Evolutionary conservation across 139 green algal species (phyloP), one percentile per base, ranked within the genome.

Genomic region (Chlorella sp.): DNA sequence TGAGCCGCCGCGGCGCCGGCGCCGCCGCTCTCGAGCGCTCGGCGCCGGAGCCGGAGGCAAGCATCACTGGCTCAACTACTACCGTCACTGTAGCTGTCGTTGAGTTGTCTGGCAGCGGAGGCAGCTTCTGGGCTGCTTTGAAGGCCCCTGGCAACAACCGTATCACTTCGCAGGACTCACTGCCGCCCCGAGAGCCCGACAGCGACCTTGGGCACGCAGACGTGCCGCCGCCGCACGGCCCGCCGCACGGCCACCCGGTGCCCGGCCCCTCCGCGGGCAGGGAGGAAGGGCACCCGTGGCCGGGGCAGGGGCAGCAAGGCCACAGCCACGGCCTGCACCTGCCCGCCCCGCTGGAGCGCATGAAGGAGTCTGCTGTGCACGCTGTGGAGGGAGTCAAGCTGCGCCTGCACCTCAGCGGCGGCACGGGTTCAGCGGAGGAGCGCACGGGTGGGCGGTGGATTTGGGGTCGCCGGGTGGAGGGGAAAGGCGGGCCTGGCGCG

Each of bases 371-470:
- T 28, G 77, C 77, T 32, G 38, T 30, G 56, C 60, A 74, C 22
- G 77, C 77, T 20, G 58, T 83, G 77, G 77, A 83, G 40, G 77
- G 77, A 1, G 77, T 83, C 20, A 83, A 83, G 77, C 43, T 83
- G 77, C 77, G 77, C 19, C 77, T 83, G 77, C 77, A 83, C 60
- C 77, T 83, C 40, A 41, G 58, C 28, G 30, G 9, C 13, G n/a
- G 6, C 2, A 19, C 17, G 14, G 58, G n/a, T 28, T 60, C 40
- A 22, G 76, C 54, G 0, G 54, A 69, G 46, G 14, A 82, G 76
- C 76, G 76, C 76, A 82, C 76, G 1, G 76, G 76, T 80, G 48
- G 73, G 73, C 17, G 32, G 19, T 3, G 0, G 16, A 19, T 4
- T 16, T 38, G 38, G 3, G 0, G 13, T 14, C 11, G 19, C 17